Base-by-base conservation (phyloP, 768 basidiomycete genomes). In the Rhizopogon roseolus region DNA sequence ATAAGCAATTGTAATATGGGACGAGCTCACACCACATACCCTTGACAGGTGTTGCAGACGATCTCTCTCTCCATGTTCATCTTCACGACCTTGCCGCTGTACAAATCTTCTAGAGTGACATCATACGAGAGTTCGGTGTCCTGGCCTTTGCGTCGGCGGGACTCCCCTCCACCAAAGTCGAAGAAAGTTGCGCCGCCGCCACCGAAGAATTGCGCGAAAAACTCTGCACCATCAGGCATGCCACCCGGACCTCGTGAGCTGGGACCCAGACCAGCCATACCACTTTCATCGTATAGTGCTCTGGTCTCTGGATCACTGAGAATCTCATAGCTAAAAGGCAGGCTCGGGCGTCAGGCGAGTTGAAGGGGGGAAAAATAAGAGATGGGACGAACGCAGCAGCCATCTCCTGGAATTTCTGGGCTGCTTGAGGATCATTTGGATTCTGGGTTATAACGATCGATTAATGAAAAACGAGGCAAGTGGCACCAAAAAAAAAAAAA, bases 41-140 rank as follows among this genome's bases (percentile, higher is more conserved):
- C 96, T 67, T 85, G 85, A 69, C 96, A 98, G 11, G 73, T 70
- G 13, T 75, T 75, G 68, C 96, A 98, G 2, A 90, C 71, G 8
- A 86, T 72, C 64, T 93, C 85, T 62, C 91, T 86, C 71, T 96
- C 93, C 76, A 97, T 82, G 61, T 84, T 90, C 75, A 98, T 84
- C 65, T 86, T 90, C 53, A 94, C 86, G 9, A 79, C 81, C 70
- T 94, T 95, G 29, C 95, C 96, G 53, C 88, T 90, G 71, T 93
- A 98, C 19, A 95, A 73, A 66, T 98, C 95, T 70, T 97, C 95
- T 29, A 98, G 77, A 5, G 90, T 87, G 50, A 96, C 90, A 39
- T 90, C 79, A 66, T 95, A 88, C 4, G 85, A 81, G 58, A 93
- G 84, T 43, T 85, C 74, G 19, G 86, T 81, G 65, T 94, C 85